Base-by-base conservation (phyloP, 352 stramenopile species). In the Phytophthora cactorum region DNA sequence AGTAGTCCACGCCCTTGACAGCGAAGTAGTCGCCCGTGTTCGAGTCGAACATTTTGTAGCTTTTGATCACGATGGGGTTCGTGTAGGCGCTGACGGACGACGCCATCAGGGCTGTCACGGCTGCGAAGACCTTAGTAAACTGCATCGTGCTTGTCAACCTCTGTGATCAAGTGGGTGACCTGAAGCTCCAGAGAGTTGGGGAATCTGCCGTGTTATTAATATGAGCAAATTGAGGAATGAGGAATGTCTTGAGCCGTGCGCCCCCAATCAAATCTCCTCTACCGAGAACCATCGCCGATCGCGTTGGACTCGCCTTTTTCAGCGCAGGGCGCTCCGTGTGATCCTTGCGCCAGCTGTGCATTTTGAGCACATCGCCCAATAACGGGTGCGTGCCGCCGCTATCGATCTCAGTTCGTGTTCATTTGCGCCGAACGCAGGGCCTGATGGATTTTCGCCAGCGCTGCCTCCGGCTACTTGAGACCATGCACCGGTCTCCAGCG, bases 11-110 rank as follows among this genome's bases (percentile, higher is more conserved):
- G 74, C 90, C 22, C 11, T 78, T 77, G 32, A 92, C 79, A 9
- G 73, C 61, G 65, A 96, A 92, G 49, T 88, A 79, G 17, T 86
- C 70, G 32, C 83, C 84, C 5, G 84, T 94, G 31, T 83, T 79
- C 49, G 76, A 71, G 63, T 97, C 86, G 57, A 93, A 97, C 61
- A 95, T 86, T 51, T 88, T 90, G 73, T 87, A 82, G 57, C 70
- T 70, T 39, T 90, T 86, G 70, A 86, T 75, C 28, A 62, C 63
- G 63, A 90, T 79, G 29, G 82, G 82, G 56, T 85, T 86, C 11
- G 77, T 84, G 71, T 86, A 85, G 22, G 57, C 64, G 32, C 47
- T 50, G 27, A 52, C 52, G 27, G 60, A 70, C 36, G 61, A 44
- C 17, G 53, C 52, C 49, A 52, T 55, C 53, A 70, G 27, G 7